A percentile compares a stretch with the other conserved stretches of the same genome.
Conservation (phyloP, 768 basidiomycete genomes). For the Tulasnella sp. region DNA sequence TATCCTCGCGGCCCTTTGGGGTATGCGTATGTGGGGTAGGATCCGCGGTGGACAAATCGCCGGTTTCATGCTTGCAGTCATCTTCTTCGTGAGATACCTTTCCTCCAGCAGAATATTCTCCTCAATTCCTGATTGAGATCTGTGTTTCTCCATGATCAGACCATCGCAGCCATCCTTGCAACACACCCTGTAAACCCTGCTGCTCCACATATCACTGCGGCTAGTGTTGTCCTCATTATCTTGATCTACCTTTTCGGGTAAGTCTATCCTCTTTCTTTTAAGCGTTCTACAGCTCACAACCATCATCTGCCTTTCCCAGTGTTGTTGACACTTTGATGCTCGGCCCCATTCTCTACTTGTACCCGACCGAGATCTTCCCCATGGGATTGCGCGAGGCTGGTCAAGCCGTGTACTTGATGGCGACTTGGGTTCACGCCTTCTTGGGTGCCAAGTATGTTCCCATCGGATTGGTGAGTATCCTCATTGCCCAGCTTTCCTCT, state of each 20-base stretch:
- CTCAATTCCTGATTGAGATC: background rate
- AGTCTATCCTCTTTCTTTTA: background rate
- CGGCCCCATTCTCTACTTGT: conserved; percentile 8
- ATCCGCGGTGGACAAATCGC: background rate
- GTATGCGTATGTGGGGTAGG: background rate
- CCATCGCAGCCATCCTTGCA: conserved; percentile 1
- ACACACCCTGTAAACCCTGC: conserved; percentile 6
- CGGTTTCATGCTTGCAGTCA: background rate
- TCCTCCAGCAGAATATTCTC: no score
- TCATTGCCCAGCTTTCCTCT: background rate
- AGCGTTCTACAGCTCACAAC: background rate
- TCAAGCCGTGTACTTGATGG: conserved; percentile 2
- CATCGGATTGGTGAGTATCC: conserved; percentile 11
- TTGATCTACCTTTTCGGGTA: conserved; percentile 10
- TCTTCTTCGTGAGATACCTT: conserved; percentile 7
- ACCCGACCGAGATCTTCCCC: conserved; percentile 14
- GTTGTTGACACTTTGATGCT: no score
- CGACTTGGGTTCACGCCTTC: conserved; percentile 9
- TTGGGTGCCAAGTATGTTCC: conserved; percentile 7
- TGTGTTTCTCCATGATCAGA: background rate
- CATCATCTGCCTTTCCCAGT: no score
- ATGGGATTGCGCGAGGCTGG: conserved; percentile 7
- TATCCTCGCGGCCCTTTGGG: background rate
- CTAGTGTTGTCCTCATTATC: background rate
- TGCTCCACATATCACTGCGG: background rate